phyloP scores from a whole-genome alignment of 2,329 filamentous ascomycete species.

The Akanthomyces uredinophilus region DNA sequence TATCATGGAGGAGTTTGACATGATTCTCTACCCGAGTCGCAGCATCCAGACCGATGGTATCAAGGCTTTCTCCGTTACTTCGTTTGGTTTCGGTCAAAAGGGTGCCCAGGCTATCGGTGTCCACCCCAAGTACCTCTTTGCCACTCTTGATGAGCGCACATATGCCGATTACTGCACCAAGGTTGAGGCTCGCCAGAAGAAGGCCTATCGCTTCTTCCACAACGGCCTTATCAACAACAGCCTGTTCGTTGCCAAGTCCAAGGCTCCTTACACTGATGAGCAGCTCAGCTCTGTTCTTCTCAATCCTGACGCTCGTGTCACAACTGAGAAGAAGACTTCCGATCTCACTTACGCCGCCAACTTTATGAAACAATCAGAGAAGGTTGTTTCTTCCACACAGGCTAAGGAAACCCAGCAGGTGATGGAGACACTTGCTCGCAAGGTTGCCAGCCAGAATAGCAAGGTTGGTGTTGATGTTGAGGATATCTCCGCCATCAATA shows the following conservation, averaged over 20 bases:
- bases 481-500: slow-evolving; percentile 79
- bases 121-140: slow-evolving; percentile 92
- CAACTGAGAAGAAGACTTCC: slow-evolving; percentile 78
- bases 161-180: slow-evolving; percentile 80
- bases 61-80: slow-evolving; percentile 98
- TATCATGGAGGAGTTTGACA: slow-evolving; percentile 94
- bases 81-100: slow-evolving; percentile 99
- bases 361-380: slow-evolving; percentile 61
- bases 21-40: slow-evolving; percentile 94
- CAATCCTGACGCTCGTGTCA: slow-evolving; percentile 86
- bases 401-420: slow-evolving; percentile 64
- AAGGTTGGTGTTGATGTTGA: slow-evolving; percentile 95
- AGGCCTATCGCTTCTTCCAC: slow-evolving; percentile 97
- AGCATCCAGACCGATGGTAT: slow-evolving; percentile 95
- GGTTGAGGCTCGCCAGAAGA: slow-evolving; percentile 93
- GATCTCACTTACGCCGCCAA: slow-evolving; percentile 68
- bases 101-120: slow-evolving; percentile 95
- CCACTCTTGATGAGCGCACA: slow-evolving; percentile 81
- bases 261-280: slow-evolving; percentile 83
- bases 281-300: slow-evolving; percentile 85
- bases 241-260: slow-evolving; percentile 91
- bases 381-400: slow-evolving; percentile 44
- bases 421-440: slow-evolving; percentile 70
- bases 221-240: slow-evolving; percentile 97
- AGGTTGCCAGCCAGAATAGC: slow-evolving; percentile 52